A percentile compares a stretch with the other conserved stretches of the same genome.
phyloP scores from a whole-genome alignment of 2,329 filamentous ascomycete genomes.

The Apiospora kogelbergensis region DNA sequence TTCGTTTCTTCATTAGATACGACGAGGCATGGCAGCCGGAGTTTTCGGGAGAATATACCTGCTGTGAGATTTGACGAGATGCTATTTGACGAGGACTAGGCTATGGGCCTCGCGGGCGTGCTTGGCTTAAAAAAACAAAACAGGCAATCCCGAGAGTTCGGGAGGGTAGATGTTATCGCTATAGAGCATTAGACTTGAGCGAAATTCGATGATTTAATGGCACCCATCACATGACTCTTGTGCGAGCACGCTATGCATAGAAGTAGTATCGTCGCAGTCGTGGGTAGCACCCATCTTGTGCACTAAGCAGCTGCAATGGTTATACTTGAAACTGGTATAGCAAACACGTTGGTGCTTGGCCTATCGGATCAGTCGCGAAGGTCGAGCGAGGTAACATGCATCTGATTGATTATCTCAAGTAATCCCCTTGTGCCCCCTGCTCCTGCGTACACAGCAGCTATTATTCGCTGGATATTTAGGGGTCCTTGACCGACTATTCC shows the following conservation, averaged over 20 bases:
- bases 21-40: slow-evolving; percentile 14
- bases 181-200: slow-evolving; percentile 6
- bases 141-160: neutral
- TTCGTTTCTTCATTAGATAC: slow-evolving; percentile 11
- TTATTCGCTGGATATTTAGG: neutral
- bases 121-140: neutral
- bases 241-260: neutral
- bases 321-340: neutral
- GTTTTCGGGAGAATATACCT: slow-evolving; percentile 14
- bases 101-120: neutral
- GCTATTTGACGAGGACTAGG: neutral
- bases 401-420: neutral
- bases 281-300: neutral
- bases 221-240: neutral
- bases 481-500: slow-evolving; percentile 3
- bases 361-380: too few relatives aligned
- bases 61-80: slow-evolving; percentile 14
- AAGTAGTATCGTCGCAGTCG: too few relatives aligned
- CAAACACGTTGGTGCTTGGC: neutral
- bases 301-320: neutral
- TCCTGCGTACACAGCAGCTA: neutral
- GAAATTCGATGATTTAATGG: slow-evolving; percentile 3
- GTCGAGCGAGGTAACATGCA: too few relatives aligned
- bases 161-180: slow-evolving; percentile 1
- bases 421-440: too few relatives aligned